Conservation (phyloP, 2,329 filamentous ascomycete genomes). For the Cadophora sp. region DNA sequence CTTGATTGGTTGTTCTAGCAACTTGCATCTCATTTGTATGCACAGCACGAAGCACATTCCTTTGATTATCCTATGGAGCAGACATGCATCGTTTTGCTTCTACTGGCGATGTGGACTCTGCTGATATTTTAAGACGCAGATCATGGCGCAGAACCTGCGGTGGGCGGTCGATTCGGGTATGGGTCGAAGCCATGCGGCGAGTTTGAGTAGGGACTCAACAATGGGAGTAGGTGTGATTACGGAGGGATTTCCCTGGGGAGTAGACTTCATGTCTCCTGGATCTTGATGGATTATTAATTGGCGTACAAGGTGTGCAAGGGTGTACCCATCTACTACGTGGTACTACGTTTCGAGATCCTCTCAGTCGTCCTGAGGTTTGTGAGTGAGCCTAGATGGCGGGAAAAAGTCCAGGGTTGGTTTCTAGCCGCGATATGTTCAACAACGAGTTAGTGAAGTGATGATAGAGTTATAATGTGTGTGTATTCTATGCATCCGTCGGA, state of each 20-base stretch:
- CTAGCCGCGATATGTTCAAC: no score
- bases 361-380: background rate
- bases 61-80: background rate
- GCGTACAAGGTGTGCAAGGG: background rate
- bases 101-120: background rate
- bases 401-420: background rate
- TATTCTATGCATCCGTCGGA: background rate
- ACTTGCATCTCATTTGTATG: background rate
- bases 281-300: background rate
- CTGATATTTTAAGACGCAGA: background rate
- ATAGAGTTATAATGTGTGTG: no score
- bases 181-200: background rate
- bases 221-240: background rate
- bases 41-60: background rate
- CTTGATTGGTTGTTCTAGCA: background rate
- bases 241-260: background rate
- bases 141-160: background rate
- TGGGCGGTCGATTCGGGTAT: background rate
- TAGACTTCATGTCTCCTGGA: background rate
- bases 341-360: background rate
- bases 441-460: no score
- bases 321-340: background rate
- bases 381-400: background rate
- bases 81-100: background rate
- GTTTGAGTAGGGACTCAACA: background rate